Evolutionary conservation across 257 asterid species (phyloP), one percentile per base, ranked within the genome.

Genomic region (Eucommia ulmoides): DNA sequence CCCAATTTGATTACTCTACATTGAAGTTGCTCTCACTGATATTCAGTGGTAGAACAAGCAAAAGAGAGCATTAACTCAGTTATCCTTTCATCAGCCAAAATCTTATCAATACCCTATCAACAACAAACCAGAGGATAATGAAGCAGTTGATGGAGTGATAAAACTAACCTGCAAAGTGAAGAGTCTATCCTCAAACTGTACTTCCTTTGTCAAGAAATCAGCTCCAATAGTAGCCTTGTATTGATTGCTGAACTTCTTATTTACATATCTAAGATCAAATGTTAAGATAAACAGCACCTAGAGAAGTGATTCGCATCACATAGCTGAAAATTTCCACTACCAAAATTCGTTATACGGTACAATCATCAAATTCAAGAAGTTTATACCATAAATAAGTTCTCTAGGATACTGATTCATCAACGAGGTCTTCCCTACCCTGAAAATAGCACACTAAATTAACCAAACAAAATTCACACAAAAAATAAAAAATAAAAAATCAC

Each of bases 351-450:
- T n/a, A n/a, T n/a, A n/a, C n/a, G n/a, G n/a, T n/a, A n/a, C n/a
- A n/a, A n/a, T n/a, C n/a, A n/a, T n/a, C n/a, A n/a, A n/a, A n/a
- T n/a, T n/a, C n/a, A n/a, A n/a, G n/a, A n/a, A n/a, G n/a, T n/a
- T n/a, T n/a, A n/a, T n/a, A n/a, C n/a, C n/a, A n/a, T n/a, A n/a
- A n/a, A n/a, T 0, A 45, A 20, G 50, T 51, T 35, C 24, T 52
- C 9, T 29, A 17, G 9, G 44, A 14, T 73, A 73, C 76, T 73
- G 79, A 59, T 73, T 73, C 79, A 68, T 73, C 53, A 73, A 53
- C 52, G 79, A 73, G n/a, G 79, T 73, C 68, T 73, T 73, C 48
- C 79, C 79, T 45, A 73, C 79, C 79, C 79, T 73, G 45, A 52
- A 33, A 54, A 61, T 7, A 0, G 23, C 51, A 20, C 20, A 57